Evolutionary conservation across 306 rosid species (phyloP), one percentile per base, ranked within the genome.

Genomic region (Albizia julibrissin): DNA sequence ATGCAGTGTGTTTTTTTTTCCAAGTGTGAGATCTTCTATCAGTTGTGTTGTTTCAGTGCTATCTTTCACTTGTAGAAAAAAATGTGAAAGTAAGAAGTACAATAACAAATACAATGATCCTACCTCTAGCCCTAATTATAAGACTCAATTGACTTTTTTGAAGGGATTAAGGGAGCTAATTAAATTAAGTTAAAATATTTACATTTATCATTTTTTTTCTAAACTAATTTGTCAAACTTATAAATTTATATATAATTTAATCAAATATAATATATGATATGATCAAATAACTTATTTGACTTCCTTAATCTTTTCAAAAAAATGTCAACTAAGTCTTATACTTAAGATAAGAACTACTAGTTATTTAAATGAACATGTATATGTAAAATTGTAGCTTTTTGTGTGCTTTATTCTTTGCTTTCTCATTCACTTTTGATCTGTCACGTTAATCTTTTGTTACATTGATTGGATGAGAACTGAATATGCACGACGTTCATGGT

Each of bases 401-500:
- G 3, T 66, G 21, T 61, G 75, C 75, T 72, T 81, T 26, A 52
- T 15, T 66, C 50, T 43, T 70, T 75, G 68, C 80, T 81, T 33
- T 65, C 24, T 84, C 74, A 79, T 42, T 78, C 24, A 65, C 78
- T 84, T 84, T 81, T 40, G 29, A 59, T 58, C 42, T 21, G 33
- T 61, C 52, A 44, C 31, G 72, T 78, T 74, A 84, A 46, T 80
- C 75, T 79, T 67, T 81, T 79, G 27, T 39, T 56, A 76, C 59
- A 54, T 22, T 85, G 84, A 90, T 90, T 87, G 92, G 91, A 80
- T 81, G 80, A 72, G 87, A 86, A 87, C 86, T 87, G 84, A 80
- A 84, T 69, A 83, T 12, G 79, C 86, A 83, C 89, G 67, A 42
- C 16, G n/a, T 14, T 7, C 78, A 83, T 84, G 83, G 80, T 74